Base-by-base conservation (phyloP, 1,139 yeast species). In the Wickerhamiella pararugosa region DNA sequence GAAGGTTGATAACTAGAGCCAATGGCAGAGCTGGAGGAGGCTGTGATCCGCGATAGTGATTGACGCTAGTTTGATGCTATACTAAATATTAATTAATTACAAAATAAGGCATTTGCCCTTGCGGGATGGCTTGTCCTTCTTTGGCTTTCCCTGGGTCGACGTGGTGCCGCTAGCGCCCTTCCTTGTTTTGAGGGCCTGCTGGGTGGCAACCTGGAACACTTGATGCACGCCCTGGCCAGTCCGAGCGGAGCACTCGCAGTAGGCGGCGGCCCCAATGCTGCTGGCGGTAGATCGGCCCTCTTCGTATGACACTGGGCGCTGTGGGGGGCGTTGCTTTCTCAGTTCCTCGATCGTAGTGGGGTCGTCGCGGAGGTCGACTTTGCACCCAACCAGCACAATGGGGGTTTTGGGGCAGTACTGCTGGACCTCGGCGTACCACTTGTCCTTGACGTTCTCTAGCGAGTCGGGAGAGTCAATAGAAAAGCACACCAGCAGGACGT, bases 361-460 rank as follows among this genome's bases (percentile, higher is more conserved):
- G 64, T 87, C 59, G 67, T 66, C 38, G 69, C 96, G 80, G 62
- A 86, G 73, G 65, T 86, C 96, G 51, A 77, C 74, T 70, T 86
- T 86, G 69, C 94, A 84, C 51, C 94, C 95, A 51, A 79, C 87
- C 49, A 79, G 69, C 55, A 86, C 83, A 65, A 84, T 82, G 56
- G 96, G 96, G 44, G 84, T 90, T 60, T 93, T 93, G 60, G 81
- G 94, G 66, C 95, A 86, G 72, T 83, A 84, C 65, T 84, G 94
- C 61, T 81, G 69, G 44, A 86, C 94, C 67, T 86, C 96, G 46
- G 92, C 78, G 55, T 83, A 81, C 96, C 96, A 86, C 54, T 84
- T 83, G 64, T 82, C 94, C 68, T 81, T 84, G 50, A 84, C 94
- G 64, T 86, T 86, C 58, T 83, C 93, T 54, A 86, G 72, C 29